Evolutionary conservation across 768 basidiomycete species (phyloP).

Genomic region (Termitomyces sp.): DNA sequence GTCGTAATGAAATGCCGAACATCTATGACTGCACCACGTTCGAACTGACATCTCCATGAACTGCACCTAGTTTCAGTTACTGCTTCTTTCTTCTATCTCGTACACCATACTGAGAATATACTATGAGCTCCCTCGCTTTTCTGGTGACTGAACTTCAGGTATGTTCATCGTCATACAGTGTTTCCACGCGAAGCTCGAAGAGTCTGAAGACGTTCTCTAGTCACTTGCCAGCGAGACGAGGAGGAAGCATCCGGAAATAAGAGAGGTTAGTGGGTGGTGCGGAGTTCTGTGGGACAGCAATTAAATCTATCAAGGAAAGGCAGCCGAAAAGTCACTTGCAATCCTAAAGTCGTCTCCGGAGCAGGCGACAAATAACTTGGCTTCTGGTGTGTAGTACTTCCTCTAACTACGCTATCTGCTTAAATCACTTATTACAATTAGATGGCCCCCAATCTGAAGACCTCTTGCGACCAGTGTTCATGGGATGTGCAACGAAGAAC

Average conservation of each 20-base stretch:
- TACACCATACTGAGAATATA: neutral
- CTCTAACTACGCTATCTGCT: conserved; percentile 1
- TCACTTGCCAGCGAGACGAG: conserved; percentile 86
- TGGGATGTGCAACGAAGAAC: conserved; percentile 91
- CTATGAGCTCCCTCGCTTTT: conserved; percentile 19
- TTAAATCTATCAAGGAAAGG: conserved; percentile 36
- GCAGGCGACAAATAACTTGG: conserved; percentile 63
- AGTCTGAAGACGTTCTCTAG: conserved; percentile 27
- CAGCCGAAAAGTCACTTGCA: conserved; percentile 82
- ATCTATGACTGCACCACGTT: neutral
- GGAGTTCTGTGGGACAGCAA: neutral
- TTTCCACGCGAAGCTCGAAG: neutral
- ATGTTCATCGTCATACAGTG: neutral
- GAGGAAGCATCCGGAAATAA: conserved; percentile 87
- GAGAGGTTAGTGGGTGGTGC: conserved; percentile 58
- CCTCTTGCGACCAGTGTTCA: conserved; percentile 82
- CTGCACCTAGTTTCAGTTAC: neutral
- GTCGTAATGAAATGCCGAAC: neutral
- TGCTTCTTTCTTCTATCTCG: neutral
- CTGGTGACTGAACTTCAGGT: conserved; percentile 14
- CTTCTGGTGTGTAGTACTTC: conserved; percentile 56
- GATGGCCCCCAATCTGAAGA: conserved; percentile 79
- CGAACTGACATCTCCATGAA: neutral
- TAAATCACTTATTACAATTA: conserved; percentile 19
- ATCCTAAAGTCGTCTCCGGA: conserved; percentile 81